Percentiles rank a stretch among this genome's conserved stretches.
These are phyloP conservation scores for Nicotiana obtusifolia DNA, from an alignment of 257 asterid species.

Conservation along the genomic window DNA sequence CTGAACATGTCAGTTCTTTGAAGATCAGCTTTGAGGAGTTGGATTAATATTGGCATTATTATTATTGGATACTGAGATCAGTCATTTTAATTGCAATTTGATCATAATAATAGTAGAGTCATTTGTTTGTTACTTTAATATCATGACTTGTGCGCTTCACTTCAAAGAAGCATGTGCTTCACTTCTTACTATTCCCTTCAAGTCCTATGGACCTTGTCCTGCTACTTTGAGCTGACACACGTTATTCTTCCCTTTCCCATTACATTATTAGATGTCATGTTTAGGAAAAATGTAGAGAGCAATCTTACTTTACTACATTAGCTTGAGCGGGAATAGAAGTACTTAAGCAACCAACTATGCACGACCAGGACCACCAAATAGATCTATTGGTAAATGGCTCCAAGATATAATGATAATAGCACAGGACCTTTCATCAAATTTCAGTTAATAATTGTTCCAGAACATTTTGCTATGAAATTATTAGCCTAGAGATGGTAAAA, in stretches of 20 bases:
- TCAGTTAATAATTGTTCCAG: neutral
- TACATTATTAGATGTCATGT: neutral
- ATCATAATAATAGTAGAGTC: neutral
- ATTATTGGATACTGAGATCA: neutral
- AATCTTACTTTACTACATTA: neutral
- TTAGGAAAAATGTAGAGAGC: neutral
- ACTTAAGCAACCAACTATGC: neutral
- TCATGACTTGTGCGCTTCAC: neutral
- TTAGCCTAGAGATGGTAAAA: constrained; percentile 4
- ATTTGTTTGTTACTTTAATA: neutral
- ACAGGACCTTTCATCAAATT: constrained; percentile 1
- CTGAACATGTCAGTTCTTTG: neutral
- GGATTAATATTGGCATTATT: neutral
- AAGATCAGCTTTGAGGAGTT: neutral
- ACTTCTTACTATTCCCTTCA: neutral
- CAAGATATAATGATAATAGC: neutral
- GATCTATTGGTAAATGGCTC: neutral
- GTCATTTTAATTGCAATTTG: neutral
- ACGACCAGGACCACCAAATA: neutral
- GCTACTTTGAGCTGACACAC: neutral
- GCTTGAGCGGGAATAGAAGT: neutral
- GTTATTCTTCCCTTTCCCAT: neutral
- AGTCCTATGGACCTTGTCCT: neutral
- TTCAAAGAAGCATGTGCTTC: neutral
- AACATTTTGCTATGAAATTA: neutral